A percentile compares a stretch with the other conserved stretches of the same genome.
phyloP scores from a whole-genome alignment of 805 yeast species.

The Candida tibetensis region DNA sequence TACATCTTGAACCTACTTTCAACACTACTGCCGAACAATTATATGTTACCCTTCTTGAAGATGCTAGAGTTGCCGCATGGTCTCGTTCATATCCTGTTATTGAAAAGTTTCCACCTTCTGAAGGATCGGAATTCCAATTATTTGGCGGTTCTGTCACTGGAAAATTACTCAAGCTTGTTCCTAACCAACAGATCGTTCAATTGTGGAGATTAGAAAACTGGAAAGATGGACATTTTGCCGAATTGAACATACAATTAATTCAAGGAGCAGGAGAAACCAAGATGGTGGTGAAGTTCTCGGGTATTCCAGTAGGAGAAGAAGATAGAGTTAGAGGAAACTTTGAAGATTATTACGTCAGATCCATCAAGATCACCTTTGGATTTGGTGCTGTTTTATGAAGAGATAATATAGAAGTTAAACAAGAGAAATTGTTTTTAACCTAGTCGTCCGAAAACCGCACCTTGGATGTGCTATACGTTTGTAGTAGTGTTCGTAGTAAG shows the following conservation, averaged over 20 bases:
- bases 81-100: slow-evolving; percentile 68
- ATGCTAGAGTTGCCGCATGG: slow-evolving; percentile 86
- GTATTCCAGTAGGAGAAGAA: slow-evolving; percentile 95
- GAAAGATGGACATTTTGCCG: slow-evolving; percentile 81
- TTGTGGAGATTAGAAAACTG: slow-evolving; percentile 88
- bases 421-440: too few species aligned
- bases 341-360: slow-evolving; percentile 82
- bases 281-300: slow-evolving; percentile 73
- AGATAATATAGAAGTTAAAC: background rate
- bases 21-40: slow-evolving; percentile 86
- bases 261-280: slow-evolving; percentile 85
- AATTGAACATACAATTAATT: slow-evolving; percentile 59
- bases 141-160: slow-evolving; percentile 90
- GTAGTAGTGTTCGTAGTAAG: too few species aligned
- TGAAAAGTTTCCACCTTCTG: slow-evolving; percentile 45
- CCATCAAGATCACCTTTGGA: slow-evolving; percentile 90
- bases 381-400: slow-evolving; percentile 82
- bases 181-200: slow-evolving; percentile 60
- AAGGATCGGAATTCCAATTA: slow-evolving; percentile 61
- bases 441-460: too few species aligned
- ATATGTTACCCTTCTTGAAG: slow-evolving; percentile 72
- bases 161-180: slow-evolving; percentile 56
- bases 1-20: slow-evolving; percentile 76
- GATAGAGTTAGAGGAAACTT: slow-evolving; percentile 82
- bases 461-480: too few species aligned